Evolutionary conservation across 208 protist genomes (phyloP).

Genomic region (Trypanosoma mega): DNA sequence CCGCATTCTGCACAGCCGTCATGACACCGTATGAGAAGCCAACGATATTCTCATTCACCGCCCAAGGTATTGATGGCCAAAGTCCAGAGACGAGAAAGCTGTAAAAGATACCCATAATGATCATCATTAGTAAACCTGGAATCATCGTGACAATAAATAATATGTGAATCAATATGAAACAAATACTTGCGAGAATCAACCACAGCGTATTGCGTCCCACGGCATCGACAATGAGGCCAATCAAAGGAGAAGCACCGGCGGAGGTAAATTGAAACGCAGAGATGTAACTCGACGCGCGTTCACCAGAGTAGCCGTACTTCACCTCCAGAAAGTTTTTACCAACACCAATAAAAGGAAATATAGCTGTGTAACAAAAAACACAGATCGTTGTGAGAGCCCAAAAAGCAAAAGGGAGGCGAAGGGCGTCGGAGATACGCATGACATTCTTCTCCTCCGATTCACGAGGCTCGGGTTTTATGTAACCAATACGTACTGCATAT

Average conservation of each 20-base stretch:
- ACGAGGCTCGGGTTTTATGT: constrained; percentile 54
- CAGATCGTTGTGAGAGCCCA: constrained; percentile 85
- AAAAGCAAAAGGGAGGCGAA: constrained; percentile 58
- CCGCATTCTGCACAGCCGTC: constrained; percentile 90
- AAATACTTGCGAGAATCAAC: constrained; percentile 48
- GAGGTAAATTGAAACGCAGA: constrained; percentile 88
- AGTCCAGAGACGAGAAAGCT: constrained; percentile 85
- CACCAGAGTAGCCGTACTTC: constrained; percentile 72
- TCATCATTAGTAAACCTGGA: constrained; percentile 66
- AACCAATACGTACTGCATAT: constrained; percentile 66
- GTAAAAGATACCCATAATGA: constrained; percentile 80
- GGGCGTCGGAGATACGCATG: constrained; percentile 49
- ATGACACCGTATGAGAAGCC: constrained; percentile 90
- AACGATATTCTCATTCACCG: constrained; percentile 63
- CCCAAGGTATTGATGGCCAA: constrained; percentile 85
- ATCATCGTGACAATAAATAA: constrained; percentile 76
- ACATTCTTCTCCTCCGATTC: constrained; percentile 23
- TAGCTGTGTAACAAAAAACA: constrained; percentile 80
- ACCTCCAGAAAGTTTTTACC: constrained; percentile 83
- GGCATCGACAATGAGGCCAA: constrained; percentile 81
- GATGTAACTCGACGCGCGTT: constrained; percentile 61
- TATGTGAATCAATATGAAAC: constrained; percentile 64
- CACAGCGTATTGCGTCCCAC: constrained; percentile 80
- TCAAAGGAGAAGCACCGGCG: constrained; percentile 67
- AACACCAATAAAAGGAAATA: constrained; percentile 87